These are phyloP conservation scores for Lipomyces japonicus DNA, from an alignment of 805 yeast genomes.

Conservation along the genomic window DNA sequence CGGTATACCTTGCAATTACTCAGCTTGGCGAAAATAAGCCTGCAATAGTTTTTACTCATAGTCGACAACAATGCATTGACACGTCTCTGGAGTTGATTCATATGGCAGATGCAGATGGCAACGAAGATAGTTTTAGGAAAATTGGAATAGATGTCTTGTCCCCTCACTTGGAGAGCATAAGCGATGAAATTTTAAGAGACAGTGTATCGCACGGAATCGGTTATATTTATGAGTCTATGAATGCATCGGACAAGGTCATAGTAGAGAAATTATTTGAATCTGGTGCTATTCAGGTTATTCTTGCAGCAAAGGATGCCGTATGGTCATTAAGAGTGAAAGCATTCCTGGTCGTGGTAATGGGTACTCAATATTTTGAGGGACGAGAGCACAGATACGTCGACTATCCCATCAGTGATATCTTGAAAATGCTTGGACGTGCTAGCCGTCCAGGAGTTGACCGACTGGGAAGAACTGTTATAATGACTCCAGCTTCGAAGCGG, in stretches of 20 bases:
- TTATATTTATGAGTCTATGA: slow-evolving; percentile 56
- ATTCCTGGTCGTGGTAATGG: slow-evolving; percentile 55
- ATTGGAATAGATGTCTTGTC: slow-evolving; percentile 42
- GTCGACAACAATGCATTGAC: slow-evolving; percentile 52
- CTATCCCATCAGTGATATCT: slow-evolving; percentile 50
- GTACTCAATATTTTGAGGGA: slow-evolving; percentile 71
- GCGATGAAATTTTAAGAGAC: slow-evolving; percentile 47
- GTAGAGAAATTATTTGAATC: slow-evolving; percentile 51
- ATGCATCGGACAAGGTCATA: slow-evolving; percentile 47
- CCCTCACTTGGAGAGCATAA: slow-evolving; percentile 44
- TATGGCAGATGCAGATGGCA: slow-evolving; percentile 38
- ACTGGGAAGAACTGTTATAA: slow-evolving; percentile 48
- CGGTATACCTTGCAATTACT: slow-evolving; percentile 45
- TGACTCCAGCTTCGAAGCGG: slow-evolving; percentile 53
- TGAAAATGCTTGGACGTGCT: slow-evolving; percentile 35
- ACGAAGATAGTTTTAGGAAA: slow-evolving; percentile 42
- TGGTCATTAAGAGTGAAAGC: slow-evolving; percentile 48
- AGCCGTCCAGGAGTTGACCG: slow-evolving; percentile 32
- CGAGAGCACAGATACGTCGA: slow-evolving; percentile 66
- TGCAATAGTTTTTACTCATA: slow-evolving; percentile 55
- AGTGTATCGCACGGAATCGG: slow-evolving; percentile 62
- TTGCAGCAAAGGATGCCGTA: slow-evolving; percentile 60
- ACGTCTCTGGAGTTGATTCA: slow-evolving; percentile 47
- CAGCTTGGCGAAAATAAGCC: slow-evolving; percentile 35
- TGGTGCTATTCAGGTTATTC: slow-evolving; percentile 53